phyloP scores from a whole-genome alignment of 2,329 filamentous ascomycete species.

The Tolypocladium ovalisporum region DNA sequence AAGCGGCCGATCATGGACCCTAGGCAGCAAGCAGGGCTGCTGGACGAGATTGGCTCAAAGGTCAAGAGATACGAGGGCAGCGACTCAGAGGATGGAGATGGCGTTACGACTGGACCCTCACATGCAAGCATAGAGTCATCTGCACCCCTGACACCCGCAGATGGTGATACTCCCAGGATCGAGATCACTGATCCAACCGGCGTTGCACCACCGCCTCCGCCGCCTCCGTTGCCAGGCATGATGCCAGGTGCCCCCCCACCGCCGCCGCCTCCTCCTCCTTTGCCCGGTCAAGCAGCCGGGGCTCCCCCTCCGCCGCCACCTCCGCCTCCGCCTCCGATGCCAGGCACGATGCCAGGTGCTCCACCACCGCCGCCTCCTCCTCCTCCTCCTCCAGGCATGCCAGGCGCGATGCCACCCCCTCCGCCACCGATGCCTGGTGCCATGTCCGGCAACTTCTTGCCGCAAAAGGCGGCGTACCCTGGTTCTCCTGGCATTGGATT shows the following conservation, averaged over 20 bases:
- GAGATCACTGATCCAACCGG: conserved; percentile 37
- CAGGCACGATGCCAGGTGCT: conserved; percentile 23
- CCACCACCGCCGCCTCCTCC: conserved; percentile 33
- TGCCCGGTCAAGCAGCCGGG: conserved; percentile 19
- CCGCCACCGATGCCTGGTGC: conserved; percentile 57
- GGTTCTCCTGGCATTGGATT: conserved; percentile 51
- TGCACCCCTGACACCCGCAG: conserved; percentile 55
- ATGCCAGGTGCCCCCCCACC: conserved; percentile 32
- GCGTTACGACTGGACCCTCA: conserved; percentile 62
- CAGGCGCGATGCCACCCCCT: conserved; percentile 32
- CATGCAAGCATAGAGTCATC: conserved; percentile 65
- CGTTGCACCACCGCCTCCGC: conserved; percentile 25
- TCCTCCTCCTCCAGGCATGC: conserved; percentile 16
- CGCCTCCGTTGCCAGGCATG: conserved; percentile 28
- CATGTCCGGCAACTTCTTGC: conserved; percentile 67
- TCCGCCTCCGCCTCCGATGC: conserved; percentile 27
- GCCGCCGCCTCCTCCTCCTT: conserved; percentile 21
- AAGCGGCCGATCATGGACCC: conserved; percentile 55
- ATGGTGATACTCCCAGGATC: conserved; percentile 49
- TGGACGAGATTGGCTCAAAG: conserved; percentile 63
- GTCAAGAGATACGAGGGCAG: conserved; percentile 63
- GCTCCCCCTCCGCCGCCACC: conserved; percentile 25
- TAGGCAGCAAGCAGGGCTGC: conserved; percentile 56
- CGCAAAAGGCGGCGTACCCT: conserved; percentile 46
- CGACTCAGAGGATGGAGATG: conserved; percentile 57